These are phyloP conservation scores for Termitomyces eurrhizus DNA, from an alignment of 768 basidiomycete species.

Conservation along the genomic window DNA sequence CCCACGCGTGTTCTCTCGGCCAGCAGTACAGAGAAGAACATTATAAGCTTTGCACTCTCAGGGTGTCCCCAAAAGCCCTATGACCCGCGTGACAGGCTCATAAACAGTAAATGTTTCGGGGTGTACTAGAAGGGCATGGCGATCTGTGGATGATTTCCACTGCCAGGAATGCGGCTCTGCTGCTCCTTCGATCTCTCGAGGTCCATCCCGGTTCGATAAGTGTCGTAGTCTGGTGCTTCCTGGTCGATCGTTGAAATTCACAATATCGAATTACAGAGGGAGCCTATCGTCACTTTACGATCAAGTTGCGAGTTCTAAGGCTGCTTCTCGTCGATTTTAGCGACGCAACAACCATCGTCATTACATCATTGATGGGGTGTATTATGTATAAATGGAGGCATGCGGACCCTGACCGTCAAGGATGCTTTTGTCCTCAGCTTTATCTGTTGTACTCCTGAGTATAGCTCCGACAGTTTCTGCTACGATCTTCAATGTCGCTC, in stretches of 20 bases:
- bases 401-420: background rate
- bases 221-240: background rate
- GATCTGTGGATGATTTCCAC: background rate
- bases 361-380: conserved; percentile 6
- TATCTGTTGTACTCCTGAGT: background rate
- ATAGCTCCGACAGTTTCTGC: conserved; percentile 11
- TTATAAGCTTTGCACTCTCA: background rate
- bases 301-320: background rate
- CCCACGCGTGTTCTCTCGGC: background rate
- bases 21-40: background rate
- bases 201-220: background rate
- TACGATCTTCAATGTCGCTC: conserved; percentile 38
- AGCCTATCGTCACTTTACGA: background rate
- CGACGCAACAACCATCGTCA: background rate
- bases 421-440: conserved; percentile 3
- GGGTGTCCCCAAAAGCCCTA: background rate
- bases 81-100: background rate
- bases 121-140: background rate
- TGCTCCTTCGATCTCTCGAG: no score
- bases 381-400: background rate
- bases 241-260: background rate
- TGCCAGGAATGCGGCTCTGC: background rate
- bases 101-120: background rate
- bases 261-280: no score
- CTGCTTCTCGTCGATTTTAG: background rate